phyloP scores from a whole-genome alignment of 2,329 filamentous ascomycete genomes.

The Cercospora sesami region DNA sequence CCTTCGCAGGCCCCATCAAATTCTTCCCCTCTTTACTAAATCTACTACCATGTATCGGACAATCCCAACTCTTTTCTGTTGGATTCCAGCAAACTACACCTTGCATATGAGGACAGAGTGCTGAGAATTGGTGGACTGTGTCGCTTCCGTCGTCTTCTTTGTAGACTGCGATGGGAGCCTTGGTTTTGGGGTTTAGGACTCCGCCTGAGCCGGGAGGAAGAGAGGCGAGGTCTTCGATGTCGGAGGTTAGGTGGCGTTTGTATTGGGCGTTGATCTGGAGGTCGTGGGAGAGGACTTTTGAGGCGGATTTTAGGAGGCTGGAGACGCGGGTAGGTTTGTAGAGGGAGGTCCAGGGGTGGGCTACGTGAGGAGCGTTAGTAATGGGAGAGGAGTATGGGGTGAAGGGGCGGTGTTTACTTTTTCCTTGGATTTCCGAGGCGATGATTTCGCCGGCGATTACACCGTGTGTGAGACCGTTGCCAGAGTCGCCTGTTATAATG shows the following conservation, averaged over 20 bases:
- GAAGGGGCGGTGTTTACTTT: constrained; percentile 11
- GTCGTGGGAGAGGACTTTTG: constrained; percentile 53
- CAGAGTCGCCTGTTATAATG: constrained; percentile 58
- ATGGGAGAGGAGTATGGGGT: neutral
- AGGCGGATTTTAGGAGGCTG: constrained; percentile 49
- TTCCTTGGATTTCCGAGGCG: constrained; percentile 55
- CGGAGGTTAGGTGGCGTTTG: constrained; percentile 55
- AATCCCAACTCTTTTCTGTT: constrained; percentile 57
- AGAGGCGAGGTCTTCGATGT: constrained; percentile 60
- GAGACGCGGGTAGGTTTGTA: constrained; percentile 54
- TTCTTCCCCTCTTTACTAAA: constrained; percentile 46
- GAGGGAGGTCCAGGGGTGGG: constrained; percentile 52
- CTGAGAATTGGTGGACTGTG: constrained; percentile 51
- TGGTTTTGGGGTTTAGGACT: constrained; percentile 52
- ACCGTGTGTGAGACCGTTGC: constrained; percentile 59
- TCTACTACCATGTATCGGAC: constrained; percentile 50
- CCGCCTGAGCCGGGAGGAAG: constrained; percentile 51
- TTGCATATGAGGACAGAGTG: constrained; percentile 58
- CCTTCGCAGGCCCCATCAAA: constrained; percentile 42
- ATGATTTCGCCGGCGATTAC: constrained; percentile 56
- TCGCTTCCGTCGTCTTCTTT: constrained; percentile 55
- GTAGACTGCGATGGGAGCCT: constrained; percentile 57
- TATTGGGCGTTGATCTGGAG: constrained; percentile 59
- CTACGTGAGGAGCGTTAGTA: neutral
- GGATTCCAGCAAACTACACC: constrained; percentile 60